Evolutionary conservation across 306 rosid genomes (phyloP).

Genomic region (Glycine soja): DNA sequence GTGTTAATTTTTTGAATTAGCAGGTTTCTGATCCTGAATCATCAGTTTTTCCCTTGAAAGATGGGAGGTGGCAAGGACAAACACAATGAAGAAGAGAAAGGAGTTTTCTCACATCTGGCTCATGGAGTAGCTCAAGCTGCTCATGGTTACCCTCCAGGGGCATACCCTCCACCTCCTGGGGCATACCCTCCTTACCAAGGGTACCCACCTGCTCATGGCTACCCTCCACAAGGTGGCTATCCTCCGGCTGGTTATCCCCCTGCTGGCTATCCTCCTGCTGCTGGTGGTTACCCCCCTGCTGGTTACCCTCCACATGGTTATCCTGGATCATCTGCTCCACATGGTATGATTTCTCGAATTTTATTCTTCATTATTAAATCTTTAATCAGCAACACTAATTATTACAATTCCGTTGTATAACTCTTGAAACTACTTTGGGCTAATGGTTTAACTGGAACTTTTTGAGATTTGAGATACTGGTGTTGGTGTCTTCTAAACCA

Average conservation of each 20-base stretch:
- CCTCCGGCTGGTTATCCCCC: constrained; percentile 53
- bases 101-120: constrained; percentile 66
- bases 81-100: constrained; percentile 68
- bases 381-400: background rate
- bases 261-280: constrained; percentile 55
- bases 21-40: background rate
- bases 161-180: constrained; percentile 49
- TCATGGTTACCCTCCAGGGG: constrained; percentile 62
- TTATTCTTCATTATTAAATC: constrained; percentile 1
- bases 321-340: constrained; percentile 68
- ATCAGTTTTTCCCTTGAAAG: constrained; percentile 39
- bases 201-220: constrained; percentile 36
- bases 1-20: background rate
- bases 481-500: no score
- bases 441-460: background rate
- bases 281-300: no score
- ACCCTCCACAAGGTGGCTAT: constrained; percentile 47
- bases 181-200: constrained; percentile 41
- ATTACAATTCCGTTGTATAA: background rate
- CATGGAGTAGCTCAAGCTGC: constrained; percentile 55
- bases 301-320: constrained; percentile 61
- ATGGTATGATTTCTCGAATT: constrained; percentile 53
- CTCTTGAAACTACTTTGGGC: constrained; percentile 11
- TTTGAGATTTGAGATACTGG: background rate
- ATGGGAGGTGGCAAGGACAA: constrained; percentile 84